Percentiles rank a stretch among this genome's conserved stretches.
These are phyloP conservation scores for Hansenula lynferdii DNA, from an alignment of 1,139 yeast species.

Conservation along the genomic window DNA sequence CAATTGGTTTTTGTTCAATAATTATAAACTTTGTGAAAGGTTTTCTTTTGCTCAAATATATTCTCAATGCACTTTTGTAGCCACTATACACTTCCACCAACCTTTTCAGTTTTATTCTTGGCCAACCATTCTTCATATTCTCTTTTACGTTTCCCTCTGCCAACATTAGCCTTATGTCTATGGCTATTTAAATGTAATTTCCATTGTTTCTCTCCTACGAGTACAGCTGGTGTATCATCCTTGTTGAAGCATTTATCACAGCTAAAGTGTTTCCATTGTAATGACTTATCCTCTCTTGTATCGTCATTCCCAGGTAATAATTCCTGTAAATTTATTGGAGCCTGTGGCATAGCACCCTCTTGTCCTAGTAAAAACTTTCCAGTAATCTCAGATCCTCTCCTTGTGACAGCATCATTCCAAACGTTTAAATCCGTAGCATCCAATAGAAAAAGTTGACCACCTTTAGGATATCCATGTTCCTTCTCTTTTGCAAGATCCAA, in stretches of 20 bases:
- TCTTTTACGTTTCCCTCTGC: slow-evolving; percentile 35
- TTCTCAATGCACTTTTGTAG: too few relatives aligned
- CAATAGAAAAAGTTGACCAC: slow-evolving; percentile 61
- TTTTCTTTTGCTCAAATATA: too few relatives aligned
- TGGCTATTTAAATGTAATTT: slow-evolving; percentile 60
- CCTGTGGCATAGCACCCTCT: slow-evolving; percentile 24
- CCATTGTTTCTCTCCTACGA: slow-evolving; percentile 76
- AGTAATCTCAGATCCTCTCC: slow-evolving; percentile 51
- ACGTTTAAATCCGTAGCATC: slow-evolving; percentile 67
- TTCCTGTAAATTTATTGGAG: slow-evolving; percentile 39
- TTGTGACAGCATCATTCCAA: slow-evolving; percentile 57
- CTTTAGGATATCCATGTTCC: slow-evolving; percentile 44
- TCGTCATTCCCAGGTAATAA: slow-evolving; percentile 28
- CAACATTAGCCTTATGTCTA: slow-evolving; percentile 48
- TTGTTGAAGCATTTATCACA: slow-evolving; percentile 67
- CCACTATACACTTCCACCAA: too few relatives aligned
- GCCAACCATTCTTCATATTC: slow-evolving; percentile 38
- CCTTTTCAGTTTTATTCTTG: too few relatives aligned
- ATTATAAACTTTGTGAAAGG: too few relatives aligned
- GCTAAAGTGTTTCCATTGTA: slow-evolving; percentile 63
- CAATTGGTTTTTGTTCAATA: too few relatives aligned
- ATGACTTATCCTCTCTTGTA: slow-evolving; percentile 12
- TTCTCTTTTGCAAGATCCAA: slow-evolving; percentile 54
- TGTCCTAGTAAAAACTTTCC: slow-evolving; percentile 32
- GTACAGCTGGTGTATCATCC: slow-evolving; percentile 50